Percentiles rank a stretch among this genome's conserved stretches.
Evolutionary conservation across 2,329 filamentous ascomycete species (phyloP).

Genomic region (Microcyclospora tardicrescens): DNA sequence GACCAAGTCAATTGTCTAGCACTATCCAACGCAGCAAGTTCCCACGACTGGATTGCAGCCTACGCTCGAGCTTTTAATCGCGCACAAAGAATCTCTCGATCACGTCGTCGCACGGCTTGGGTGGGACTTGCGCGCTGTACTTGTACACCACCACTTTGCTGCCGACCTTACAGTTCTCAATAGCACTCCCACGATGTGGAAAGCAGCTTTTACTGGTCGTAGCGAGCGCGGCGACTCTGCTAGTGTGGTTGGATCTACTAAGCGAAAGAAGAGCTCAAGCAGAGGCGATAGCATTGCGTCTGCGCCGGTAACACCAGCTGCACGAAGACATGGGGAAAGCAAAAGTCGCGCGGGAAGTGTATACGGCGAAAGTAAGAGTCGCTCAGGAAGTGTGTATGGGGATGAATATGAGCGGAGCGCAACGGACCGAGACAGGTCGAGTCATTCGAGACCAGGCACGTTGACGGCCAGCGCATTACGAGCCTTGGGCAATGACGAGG

Average conservation of each 20-base stretch:
- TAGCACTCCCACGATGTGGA: constrained; percentile 17
- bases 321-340: constrained; percentile 12
- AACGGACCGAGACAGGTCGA: constrained; percentile 12
- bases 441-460: constrained; percentile 21
- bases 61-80: too few relatives aligned
- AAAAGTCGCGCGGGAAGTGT: constrained; percentile 6
- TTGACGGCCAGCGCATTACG: constrained; percentile 24
- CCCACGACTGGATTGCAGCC: too few relatives aligned
- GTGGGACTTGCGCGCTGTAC: too few relatives aligned
- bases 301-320: constrained; percentile 11
- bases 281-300: constrained; percentile 11
- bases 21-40: too few relatives aligned
- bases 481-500: constrained; percentile 18
- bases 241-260: constrained; percentile 6
- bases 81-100: too few relatives aligned
- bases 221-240: constrained; percentile 16
- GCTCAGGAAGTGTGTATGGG: constrained; percentile 12
- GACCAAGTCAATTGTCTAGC: too few relatives aligned
- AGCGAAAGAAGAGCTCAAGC: constrained; percentile 15
- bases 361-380: neutral
- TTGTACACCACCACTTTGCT: too few relatives aligned
- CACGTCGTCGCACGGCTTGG: too few relatives aligned
- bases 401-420: constrained; percentile 13
- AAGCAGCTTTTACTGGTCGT: constrained; percentile 22
- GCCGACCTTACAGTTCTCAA: neutral